These are phyloP conservation scores for Cornus controversa DNA, from an alignment of 148 eudicot species.

Conservation along the genomic window DNA sequence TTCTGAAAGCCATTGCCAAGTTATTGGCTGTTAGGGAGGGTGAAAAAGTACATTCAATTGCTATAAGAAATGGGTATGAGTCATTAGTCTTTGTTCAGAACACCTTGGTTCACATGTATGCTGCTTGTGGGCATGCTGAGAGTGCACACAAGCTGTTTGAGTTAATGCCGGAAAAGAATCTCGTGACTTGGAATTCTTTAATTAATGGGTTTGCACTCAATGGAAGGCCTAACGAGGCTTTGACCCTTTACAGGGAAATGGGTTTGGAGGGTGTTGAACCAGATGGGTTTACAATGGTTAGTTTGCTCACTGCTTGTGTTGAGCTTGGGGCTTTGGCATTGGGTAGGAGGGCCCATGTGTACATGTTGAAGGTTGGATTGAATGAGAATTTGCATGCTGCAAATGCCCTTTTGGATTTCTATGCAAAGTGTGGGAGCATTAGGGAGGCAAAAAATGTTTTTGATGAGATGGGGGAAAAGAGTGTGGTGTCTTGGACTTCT, in stretches of 20 bases:
- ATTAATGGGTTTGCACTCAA: conserved; percentile 75
- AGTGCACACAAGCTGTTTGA: conserved; percentile 72
- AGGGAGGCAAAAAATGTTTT: conserved; percentile 48
- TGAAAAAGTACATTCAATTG: conserved; percentile 56
- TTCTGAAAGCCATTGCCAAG: conserved; percentile 62
- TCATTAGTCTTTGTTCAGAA: conserved; percentile 57
- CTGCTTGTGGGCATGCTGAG: conserved; percentile 47
- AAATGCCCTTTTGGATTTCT: conserved; percentile 64
- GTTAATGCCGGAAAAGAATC: conserved; percentile 60
- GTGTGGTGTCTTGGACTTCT: conserved; percentile 72
- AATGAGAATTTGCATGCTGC: conserved; percentile 58
- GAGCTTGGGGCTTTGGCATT: conserved; percentile 80
- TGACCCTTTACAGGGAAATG: conserved; percentile 58
- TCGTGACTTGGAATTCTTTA: conserved; percentile 82
- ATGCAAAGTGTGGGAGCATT: conserved; percentile 70
- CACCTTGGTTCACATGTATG: conserved; percentile 67
- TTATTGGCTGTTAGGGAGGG: conserved; percentile 51
- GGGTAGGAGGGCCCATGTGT: conserved; percentile 70
- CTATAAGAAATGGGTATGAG: conserved; percentile 52
- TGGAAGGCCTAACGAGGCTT: conserved; percentile 57
- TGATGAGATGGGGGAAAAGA: conserved; percentile 44
- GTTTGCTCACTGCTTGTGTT: conserved; percentile 76
- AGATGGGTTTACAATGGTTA: conserved; percentile 84
- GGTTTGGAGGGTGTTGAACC: conserved; percentile 51
- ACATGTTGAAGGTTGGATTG: conserved; percentile 70